Conservation (phyloP, 2,329 filamentous ascomycete species). For the Albifimbria verrucaria region DNA sequence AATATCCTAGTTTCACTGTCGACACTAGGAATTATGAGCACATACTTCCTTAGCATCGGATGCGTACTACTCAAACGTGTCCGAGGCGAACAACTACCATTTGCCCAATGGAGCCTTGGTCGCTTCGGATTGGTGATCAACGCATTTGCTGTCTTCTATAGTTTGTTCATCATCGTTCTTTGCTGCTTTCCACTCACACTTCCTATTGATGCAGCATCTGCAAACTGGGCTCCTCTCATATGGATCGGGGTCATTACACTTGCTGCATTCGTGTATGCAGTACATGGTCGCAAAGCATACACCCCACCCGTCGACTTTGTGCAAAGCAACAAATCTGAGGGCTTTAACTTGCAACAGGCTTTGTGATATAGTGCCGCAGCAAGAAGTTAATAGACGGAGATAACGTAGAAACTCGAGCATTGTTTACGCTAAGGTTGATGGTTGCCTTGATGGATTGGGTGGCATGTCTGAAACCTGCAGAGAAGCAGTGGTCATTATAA, state of each 20-base stretch:
- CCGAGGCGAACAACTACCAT: slow-evolving; percentile 26
- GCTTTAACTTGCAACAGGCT: neutral
- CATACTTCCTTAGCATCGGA: slow-evolving; percentile 29
- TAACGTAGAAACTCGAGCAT: no score
- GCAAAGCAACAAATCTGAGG: neutral
- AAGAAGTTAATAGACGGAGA: neutral
- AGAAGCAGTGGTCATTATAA: no score
- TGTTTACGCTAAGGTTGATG: no score
- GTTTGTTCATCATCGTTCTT: slow-evolving; percentile 16
- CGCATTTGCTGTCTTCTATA: slow-evolving; percentile 18
- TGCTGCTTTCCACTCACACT: slow-evolving; percentile 3
- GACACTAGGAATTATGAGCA: slow-evolving; percentile 25
- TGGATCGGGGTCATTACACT: neutral
- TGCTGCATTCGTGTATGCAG: neutral
- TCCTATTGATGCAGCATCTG: slow-evolving; percentile 9
- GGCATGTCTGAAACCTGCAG: no score
- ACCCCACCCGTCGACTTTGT: slow-evolving; percentile 1
- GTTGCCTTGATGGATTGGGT: no score
- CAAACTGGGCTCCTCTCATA: slow-evolving; percentile 1
- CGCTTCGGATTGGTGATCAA: slow-evolving; percentile 35
- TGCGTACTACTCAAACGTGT: slow-evolving; percentile 31
- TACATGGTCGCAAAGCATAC: neutral
- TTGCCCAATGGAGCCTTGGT: slow-evolving; percentile 33
- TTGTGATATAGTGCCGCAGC: neutral
- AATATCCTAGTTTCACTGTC: slow-evolving; percentile 31